Conservation (phyloP, 1,139 yeast genomes). For the Suhomyces coccinellae region DNA sequence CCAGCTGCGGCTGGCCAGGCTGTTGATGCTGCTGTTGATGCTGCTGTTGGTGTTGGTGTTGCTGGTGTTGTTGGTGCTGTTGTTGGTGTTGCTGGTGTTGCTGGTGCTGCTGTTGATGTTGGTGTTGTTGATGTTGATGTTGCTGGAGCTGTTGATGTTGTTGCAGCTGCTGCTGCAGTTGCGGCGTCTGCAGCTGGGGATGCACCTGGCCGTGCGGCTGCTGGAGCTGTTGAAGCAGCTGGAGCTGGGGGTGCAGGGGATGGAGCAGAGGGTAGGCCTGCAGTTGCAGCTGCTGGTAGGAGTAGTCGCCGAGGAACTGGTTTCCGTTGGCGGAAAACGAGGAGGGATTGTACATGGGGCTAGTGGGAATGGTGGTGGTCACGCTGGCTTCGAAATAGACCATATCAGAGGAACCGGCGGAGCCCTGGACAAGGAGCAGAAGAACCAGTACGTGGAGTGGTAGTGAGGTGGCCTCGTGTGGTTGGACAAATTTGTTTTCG, state of each 20-base stretch:
- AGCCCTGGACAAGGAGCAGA: background rate
- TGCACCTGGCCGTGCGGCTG: constrained; percentile 5
- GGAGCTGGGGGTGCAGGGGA: constrained; percentile 7
- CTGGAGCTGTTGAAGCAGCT: constrained; percentile 7
- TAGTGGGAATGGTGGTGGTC: constrained; percentile 20
- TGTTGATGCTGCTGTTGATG: constrained; percentile 13
- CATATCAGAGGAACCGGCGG: constrained; percentile 11
- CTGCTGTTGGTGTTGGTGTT: constrained; percentile 15
- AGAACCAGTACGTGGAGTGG: background rate
- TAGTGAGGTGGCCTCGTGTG: background rate
- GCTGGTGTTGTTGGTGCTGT: constrained; percentile 15
- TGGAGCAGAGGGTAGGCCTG: constrained; percentile 7
- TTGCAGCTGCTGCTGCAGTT: constrained; percentile 9
- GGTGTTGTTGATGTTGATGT: constrained; percentile 10
- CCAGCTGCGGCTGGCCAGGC: constrained; percentile 9
- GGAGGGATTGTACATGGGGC: constrained; percentile 14
- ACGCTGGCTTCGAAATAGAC: constrained; percentile 23
- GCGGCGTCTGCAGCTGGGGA: constrained; percentile 10
- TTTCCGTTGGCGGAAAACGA: constrained; percentile 10
- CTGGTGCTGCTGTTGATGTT: constrained; percentile 10
- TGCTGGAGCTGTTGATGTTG: constrained; percentile 8
- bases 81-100: constrained; percentile 14
- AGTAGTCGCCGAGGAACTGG: constrained; percentile 16
- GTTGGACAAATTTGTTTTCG: background rate
- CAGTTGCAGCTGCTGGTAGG: constrained; percentile 16